phyloP scores from a whole-genome alignment of 2,329 filamentous ascomycete genomes.

The Trichoderma lentiforme region DNA sequence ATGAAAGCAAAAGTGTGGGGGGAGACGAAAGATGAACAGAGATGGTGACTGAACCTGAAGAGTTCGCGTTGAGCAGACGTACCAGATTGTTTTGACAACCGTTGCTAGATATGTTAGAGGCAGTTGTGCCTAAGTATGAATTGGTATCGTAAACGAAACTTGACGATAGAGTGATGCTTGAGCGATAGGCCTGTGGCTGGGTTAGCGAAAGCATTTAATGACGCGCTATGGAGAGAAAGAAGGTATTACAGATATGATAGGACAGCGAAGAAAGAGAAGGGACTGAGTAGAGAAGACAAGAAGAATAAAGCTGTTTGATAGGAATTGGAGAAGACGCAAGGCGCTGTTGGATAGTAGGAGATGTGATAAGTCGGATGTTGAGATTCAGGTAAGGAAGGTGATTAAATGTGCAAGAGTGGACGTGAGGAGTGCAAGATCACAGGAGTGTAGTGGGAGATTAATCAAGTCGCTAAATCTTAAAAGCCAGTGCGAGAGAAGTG shows the following conservation, averaged over 20 bases:
- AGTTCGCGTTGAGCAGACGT: not conserved
- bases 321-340: not conserved
- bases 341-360: not conserved
- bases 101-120: not conserved
- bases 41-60: not conserved
- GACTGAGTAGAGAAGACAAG: not conserved
- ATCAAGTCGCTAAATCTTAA: not conserved
- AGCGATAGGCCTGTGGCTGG: not conserved
- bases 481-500: not conserved
- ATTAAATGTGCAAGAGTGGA: not conserved
- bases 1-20: not conserved
- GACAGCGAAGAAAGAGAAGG: not conserved
- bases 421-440: not conserved
- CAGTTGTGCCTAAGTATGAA: not conserved
- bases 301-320: not conserved
- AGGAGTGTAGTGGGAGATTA: not conserved
- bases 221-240: not conserved
- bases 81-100: not conserved
- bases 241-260: not conserved
- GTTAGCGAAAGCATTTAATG: not conserved
- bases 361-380: not conserved
- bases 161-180: not conserved
- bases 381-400: not conserved
- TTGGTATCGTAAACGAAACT: not conserved
- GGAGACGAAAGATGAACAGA: not conserved